Percentiles rank a stretch among this genome's conserved stretches.
Evolutionary conservation across 805 yeast species (phyloP).

Genomic region (Lachancea cidri): DNA sequence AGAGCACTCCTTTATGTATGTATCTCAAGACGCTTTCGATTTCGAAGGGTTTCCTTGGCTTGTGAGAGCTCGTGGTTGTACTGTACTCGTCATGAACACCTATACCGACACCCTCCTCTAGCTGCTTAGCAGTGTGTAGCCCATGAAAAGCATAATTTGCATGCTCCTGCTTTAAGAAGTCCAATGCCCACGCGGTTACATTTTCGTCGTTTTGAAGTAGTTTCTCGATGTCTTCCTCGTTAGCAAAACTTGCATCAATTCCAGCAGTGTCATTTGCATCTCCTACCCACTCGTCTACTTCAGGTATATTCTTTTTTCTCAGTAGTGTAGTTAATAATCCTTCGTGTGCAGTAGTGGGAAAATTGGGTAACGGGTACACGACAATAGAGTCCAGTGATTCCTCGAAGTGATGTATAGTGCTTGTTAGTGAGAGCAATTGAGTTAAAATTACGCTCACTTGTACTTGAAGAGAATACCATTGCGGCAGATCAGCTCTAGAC

Average conservation of each 20-base stretch:
- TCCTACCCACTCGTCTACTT: conserved; percentile 80
- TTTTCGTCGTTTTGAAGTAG: conserved; percentile 48
- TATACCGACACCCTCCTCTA: conserved; percentile 19
- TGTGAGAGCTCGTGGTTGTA: conserved; percentile 10
- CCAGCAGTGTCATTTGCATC: conserved; percentile 36
- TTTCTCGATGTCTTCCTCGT: conserved; percentile 22
- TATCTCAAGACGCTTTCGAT: conserved; percentile 40
- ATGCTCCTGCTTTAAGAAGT: conserved; percentile 46
- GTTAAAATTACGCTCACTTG: conserved; percentile 81
- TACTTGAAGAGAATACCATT: conserved; percentile 61
- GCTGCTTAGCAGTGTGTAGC: conserved; percentile 47
- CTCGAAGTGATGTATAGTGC: conserved; percentile 57
- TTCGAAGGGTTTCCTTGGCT: conserved; percentile 28
- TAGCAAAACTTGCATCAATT: conserved; percentile 24
- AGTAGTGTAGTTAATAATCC: conserved; percentile 77
- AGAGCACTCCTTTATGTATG: conserved; percentile 39
- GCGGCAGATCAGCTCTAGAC: conserved; percentile 41
- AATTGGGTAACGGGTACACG: conserved; percentile 76
- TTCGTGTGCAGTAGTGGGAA: conserved; percentile 82
- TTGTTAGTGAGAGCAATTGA: conserved; percentile 73
- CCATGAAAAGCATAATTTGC: conserved; percentile 61
- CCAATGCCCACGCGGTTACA: conserved; percentile 63
- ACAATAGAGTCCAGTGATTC: conserved; percentile 60
- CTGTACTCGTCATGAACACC: conserved; percentile 16
- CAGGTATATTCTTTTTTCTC: conserved; percentile 85